Percentiles rank a stretch among this genome's conserved stretches.
These are phyloP conservation scores for Prunus yedoensis DNA, from an alignment of 331 rosid genomes.

Conservation along the genomic window DNA sequence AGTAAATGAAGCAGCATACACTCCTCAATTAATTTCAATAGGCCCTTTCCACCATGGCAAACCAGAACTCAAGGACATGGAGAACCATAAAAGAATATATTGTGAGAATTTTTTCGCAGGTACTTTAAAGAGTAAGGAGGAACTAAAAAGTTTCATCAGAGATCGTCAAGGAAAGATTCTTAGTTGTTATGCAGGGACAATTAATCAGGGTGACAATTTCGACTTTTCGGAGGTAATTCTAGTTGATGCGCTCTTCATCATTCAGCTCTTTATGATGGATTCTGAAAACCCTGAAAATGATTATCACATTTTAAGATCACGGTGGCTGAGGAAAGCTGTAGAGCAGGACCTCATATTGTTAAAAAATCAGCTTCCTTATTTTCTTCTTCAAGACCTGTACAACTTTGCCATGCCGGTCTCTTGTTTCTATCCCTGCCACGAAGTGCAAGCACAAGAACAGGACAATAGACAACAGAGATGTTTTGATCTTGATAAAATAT, in stretches of 20 bases:
- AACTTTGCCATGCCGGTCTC: not conserved
- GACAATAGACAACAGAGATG: not conserved
- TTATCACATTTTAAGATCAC: not conserved
- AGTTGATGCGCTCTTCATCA: conserved; percentile 4
- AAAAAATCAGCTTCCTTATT: conserved; percentile 28
- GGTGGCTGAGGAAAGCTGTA: conserved; percentile 8
- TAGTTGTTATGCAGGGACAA: conserved; percentile 18
- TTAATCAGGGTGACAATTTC: not conserved
- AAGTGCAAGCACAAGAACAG: not conserved
- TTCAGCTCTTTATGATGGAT: conserved; percentile 14
- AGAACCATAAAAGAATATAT: not conserved
- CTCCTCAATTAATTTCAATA: too few species aligned
- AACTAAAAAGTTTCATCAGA: not conserved
- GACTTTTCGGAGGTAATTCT: not conserved
- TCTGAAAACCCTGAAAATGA: not conserved
- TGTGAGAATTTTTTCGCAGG: not conserved
- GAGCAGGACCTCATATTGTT: conserved; percentile 3
- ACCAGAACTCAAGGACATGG: conserved; percentile 9
- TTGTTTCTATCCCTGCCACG: not conserved
- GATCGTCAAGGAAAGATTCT: not conserved
- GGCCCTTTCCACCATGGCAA: too few species aligned
- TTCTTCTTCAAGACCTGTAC: conserved; percentile 3
- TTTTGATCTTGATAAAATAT: too few species aligned
- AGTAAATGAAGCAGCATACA: not conserved
- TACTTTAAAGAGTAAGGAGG: not conserved